phyloP scores from a whole-genome alignment of 352 stramenopile species.

The Pythium rhizo-oryzae region DNA sequence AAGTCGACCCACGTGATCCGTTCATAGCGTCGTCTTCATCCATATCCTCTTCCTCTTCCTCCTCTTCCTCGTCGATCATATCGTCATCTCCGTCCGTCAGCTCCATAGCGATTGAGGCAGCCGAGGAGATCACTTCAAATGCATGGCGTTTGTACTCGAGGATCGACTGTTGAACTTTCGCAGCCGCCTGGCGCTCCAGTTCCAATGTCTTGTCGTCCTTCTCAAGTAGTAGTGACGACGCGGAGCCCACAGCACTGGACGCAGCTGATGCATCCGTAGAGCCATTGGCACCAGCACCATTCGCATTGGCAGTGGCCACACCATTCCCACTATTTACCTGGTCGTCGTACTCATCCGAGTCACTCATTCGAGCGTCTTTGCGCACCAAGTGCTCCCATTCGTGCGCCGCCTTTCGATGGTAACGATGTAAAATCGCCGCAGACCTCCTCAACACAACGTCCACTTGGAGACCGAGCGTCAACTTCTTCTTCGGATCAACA shows the following conservation, averaged over 20 bases:
- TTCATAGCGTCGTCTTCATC: slow-evolving; percentile 23
- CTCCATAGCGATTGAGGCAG: slow-evolving; percentile 57
- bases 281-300: not conserved
- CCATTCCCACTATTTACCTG: slow-evolving; percentile 13
- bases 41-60: slow-evolving; percentile 20
- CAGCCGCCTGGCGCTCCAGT: slow-evolving; percentile 68
- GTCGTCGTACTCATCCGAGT: slow-evolving; percentile 74
- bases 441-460: slow-evolving; percentile 52
- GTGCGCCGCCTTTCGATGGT: slow-evolving; percentile 52
- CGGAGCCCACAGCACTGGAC: not conserved
- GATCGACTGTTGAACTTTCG: slow-evolving; percentile 65
- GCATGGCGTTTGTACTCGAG: slow-evolving; percentile 76
- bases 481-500: not conserved
- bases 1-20: not conserved
- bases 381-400: slow-evolving; percentile 63
- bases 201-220: slow-evolving; percentile 87
- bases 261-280: slow-evolving; percentile 1
- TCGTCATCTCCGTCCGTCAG: slow-evolving; percentile 30
- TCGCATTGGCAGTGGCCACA: not conserved
- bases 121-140: slow-evolving; percentile 70
- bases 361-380: slow-evolving; percentile 57
- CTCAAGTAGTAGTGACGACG: slow-evolving; percentile 58
- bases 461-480: slow-evolving; percentile 46
- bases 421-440: slow-evolving; percentile 57
- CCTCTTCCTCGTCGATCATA: slow-evolving; percentile 9